These are phyloP conservation scores for Vigna mungo DNA, from an alignment of 306 rosid species.

Conservation along the genomic window DNA sequence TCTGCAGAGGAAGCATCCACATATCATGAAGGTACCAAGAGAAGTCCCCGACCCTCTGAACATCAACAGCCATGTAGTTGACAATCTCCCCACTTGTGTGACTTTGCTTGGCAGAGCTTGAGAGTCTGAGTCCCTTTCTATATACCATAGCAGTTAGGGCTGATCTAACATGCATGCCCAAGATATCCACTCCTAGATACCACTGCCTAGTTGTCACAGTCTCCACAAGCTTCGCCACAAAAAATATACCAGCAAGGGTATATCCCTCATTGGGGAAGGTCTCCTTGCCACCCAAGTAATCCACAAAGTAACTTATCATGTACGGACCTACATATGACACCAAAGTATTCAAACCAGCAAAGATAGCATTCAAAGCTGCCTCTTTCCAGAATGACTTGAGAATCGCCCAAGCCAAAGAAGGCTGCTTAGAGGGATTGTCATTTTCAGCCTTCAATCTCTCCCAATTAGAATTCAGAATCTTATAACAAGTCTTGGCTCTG, in stretches of 20 bases:
- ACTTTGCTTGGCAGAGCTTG: conserved; percentile 83
- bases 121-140: conserved; percentile 79
- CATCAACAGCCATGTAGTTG: conserved; percentile 93
- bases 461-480: conserved; percentile 75
- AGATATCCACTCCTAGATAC: conserved; percentile 90
- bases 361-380: conserved; percentile 81
- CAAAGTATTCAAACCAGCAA: conserved; percentile 75
- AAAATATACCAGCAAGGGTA: conserved; percentile 75
- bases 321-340: conserved; percentile 91
- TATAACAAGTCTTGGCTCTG: conserved; percentile 74
- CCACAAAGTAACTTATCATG: conserved; percentile 88
- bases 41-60: conserved; percentile 86
- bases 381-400: conserved; percentile 88
- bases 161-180: conserved; percentile 93
- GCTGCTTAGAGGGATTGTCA: conserved; percentile 64
- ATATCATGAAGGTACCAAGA: conserved; percentile 93
- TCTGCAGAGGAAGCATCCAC: conserved; percentile 95
- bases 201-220: conserved; percentile 84
- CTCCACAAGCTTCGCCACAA: conserved; percentile 84
- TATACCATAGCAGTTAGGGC: conserved; percentile 90
- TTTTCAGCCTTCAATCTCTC: conserved; percentile 75
- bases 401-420: conserved; percentile 85
- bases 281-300: conserved; percentile 78
- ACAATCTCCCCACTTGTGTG: conserved; percentile 93
- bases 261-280: conserved; percentile 80